Percentiles rank a stretch among this genome's conserved stretches.
These are phyloP conservation scores for Eucalyptus marginata DNA, from an alignment of 345 rosid genomes.

Conservation along the genomic window DNA sequence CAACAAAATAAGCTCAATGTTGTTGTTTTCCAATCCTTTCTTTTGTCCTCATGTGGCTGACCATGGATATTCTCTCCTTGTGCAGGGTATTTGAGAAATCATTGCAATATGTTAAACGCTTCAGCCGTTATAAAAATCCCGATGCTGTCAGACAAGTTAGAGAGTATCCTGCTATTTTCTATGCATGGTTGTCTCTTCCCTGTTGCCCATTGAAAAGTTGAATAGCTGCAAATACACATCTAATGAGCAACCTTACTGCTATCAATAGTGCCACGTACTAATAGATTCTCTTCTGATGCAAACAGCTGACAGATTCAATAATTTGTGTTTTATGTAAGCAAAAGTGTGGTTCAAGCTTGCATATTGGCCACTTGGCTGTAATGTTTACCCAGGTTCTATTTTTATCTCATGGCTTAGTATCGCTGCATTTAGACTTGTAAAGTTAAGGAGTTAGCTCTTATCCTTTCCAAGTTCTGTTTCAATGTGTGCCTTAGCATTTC, in stretches of 20 bases:
- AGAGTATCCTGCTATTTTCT: constrained; percentile 65
- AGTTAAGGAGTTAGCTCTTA: neutral
- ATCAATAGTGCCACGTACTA: neutral
- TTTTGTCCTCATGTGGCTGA: neutral
- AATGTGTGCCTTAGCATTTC: neutral
- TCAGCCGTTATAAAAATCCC: constrained; percentile 95
- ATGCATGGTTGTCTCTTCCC: neutral
- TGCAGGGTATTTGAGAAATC: constrained; percentile 97
- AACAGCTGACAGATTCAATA: neutral
- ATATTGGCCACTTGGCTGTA: neutral
- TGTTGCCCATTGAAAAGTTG: neutral
- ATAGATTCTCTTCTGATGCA: neutral
- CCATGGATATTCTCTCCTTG: neutral
- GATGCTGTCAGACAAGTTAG: constrained; percentile 98
- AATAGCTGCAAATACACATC: neutral
- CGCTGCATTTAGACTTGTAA: neutral
- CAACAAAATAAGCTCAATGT: neutral
- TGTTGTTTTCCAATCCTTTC: neutral
- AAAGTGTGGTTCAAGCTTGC: neutral
- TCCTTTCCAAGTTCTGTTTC: neutral
- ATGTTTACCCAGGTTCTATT: neutral
- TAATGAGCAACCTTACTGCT: neutral
- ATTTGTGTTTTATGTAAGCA: neutral
- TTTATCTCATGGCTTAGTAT: neutral
- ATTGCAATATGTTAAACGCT: constrained; percentile 94